Conservation (phyloP, 257 asterid genomes). For the Solanum boliviense region DNA sequence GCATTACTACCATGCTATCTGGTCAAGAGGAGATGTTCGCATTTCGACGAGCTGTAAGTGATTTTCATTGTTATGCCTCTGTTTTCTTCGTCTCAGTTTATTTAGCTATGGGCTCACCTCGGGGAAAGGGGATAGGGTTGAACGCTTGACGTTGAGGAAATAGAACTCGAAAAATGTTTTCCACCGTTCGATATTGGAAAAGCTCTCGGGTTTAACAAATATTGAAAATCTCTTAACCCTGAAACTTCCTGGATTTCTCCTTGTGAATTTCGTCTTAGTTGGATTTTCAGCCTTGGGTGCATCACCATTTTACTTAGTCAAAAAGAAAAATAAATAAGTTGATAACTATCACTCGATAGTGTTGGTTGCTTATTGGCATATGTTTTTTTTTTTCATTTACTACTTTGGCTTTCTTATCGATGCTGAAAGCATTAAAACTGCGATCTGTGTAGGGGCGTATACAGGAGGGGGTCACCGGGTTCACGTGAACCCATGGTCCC, state of each 20-base stretch:
- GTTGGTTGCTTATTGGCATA: neutral
- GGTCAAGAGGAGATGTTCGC: conserved; percentile 96
- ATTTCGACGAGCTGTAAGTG: conserved; percentile 90
- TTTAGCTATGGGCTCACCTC: neutral
- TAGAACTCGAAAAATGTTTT: neutral
- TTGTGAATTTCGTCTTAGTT: neutral
- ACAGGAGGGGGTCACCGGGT: too few species aligned
- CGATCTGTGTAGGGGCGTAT: too few species aligned
- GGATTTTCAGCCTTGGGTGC: neutral
- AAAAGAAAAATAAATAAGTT: neutral
- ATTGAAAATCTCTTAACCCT: neutral
- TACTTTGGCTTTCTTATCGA: neutral
- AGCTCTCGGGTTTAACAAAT: neutral
- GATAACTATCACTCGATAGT: neutral
- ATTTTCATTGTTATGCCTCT: neutral
- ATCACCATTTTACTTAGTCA: neutral
- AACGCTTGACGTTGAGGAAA: neutral
- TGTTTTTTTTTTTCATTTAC: neutral
- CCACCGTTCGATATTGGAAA: neutral
- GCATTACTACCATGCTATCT: conserved; percentile 67
- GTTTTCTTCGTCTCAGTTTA: neutral
- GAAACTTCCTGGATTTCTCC: neutral
- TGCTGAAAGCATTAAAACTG: neutral
- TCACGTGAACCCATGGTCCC: too few species aligned
- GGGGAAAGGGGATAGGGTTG: neutral